These are phyloP conservation scores for Hypoxylon rickii DNA, from an alignment of 495 filamentous ascomycete species.

Conservation along the genomic window DNA sequence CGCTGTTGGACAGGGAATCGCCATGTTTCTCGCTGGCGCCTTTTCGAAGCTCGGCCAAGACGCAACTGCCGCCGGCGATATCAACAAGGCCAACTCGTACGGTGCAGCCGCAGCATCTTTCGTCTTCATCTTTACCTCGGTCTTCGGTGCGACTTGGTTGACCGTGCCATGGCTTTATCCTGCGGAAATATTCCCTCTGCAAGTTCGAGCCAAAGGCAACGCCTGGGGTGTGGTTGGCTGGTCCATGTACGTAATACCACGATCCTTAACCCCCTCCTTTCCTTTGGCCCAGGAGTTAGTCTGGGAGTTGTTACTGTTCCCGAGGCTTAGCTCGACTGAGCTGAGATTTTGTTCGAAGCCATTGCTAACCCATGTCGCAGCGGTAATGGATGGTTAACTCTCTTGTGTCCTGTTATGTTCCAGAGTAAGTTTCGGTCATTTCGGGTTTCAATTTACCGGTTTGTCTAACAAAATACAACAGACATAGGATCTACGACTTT, in stretches of 20 bases:
- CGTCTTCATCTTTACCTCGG: conserved; percentile 70
- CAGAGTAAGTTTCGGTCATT: conserved; percentile 22
- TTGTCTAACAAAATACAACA: conserved; percentile 9
- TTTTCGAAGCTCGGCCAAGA: conserved; percentile 45
- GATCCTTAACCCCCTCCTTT: too few relatives aligned
- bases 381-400: conserved; percentile 68
- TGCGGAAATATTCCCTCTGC: conserved; percentile 72
- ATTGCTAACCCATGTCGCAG: too few relatives aligned
- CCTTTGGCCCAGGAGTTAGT: too few relatives aligned
- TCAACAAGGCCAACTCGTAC: conserved; percentile 52
- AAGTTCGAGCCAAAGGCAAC: conserved; percentile 70
- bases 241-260: too few relatives aligned
- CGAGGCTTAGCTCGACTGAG: too few relatives aligned
- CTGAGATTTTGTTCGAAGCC: too few relatives aligned
- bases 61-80: conserved; percentile 38
- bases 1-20: conserved; percentile 63
- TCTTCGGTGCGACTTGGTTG: conserved; percentile 75
- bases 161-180: conserved; percentile 75
- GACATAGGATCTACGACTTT: conserved; percentile 67
- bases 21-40: conserved; percentile 57
- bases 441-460: background rate
- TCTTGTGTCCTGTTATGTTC: conserved; percentile 69
- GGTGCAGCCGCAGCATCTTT: conserved; percentile 68
- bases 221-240: conserved; percentile 78
- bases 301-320: too few relatives aligned